Conservation (phyloP, 768 basidiomycete genomes). For the Pleurotus cornucopiae region DNA sequence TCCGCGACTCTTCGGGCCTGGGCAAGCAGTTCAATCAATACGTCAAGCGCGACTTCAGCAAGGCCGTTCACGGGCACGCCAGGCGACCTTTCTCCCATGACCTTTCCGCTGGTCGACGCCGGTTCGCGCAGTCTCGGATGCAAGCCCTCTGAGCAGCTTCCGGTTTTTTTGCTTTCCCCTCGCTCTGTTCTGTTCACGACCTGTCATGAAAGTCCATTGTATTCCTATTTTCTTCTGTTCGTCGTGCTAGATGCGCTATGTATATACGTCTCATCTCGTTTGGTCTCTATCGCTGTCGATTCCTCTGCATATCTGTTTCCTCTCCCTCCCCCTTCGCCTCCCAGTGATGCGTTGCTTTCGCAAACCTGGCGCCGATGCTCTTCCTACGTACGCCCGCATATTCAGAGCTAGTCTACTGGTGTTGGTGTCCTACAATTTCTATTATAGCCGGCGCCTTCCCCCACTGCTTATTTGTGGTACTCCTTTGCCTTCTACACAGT, state of each 20-base stretch:
- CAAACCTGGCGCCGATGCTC: constrained; percentile 4
- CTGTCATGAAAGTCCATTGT: neutral
- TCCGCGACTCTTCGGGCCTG: neutral
- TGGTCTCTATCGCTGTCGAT: neutral
- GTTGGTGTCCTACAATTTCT: neutral
- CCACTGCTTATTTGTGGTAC: neutral
- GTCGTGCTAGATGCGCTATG: neutral
- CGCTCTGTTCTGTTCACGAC: neutral
- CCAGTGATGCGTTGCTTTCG: constrained; percentile 1
- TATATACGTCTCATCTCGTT: neutral
- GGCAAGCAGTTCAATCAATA: constrained; percentile 2
- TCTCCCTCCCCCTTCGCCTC: neutral
- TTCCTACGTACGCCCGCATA: neutral
- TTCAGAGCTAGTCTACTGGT: neutral
- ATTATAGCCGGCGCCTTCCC: neutral
- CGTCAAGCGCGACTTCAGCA: neutral
- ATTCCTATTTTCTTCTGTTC: neutral
- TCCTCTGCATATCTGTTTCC: neutral
- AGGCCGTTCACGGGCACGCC: neutral
- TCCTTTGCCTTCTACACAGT: neutral
- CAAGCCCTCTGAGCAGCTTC: constrained; percentile 3
- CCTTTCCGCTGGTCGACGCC: constrained; percentile 7
- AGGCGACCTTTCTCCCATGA: constrained; percentile 3
- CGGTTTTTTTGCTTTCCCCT: neutral
- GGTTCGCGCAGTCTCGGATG: constrained; percentile 7